These are phyloP conservation scores for Ascochyta koolunga DNA, from an alignment of 2,329 filamentous ascomycete genomes.

Conservation along the genomic window DNA sequence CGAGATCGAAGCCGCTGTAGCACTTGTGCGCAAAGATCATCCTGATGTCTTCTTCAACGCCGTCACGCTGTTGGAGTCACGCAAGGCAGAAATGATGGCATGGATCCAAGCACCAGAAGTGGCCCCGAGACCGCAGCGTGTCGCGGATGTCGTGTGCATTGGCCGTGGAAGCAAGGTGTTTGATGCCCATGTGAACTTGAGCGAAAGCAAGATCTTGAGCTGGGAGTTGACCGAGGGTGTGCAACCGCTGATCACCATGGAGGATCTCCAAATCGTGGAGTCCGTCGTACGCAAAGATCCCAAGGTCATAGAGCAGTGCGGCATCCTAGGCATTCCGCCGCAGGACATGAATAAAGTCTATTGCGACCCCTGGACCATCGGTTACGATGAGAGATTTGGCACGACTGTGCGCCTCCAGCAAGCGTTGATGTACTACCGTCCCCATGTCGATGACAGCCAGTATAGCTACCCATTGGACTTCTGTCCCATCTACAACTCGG, in stretches of 20 bases:
- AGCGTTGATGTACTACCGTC: conserved; percentile 94
- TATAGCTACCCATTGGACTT: conserved; percentile 93
- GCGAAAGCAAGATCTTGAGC: conserved; percentile 67
- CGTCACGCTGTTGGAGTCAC: conserved; percentile 81
- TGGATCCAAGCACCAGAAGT: conserved; percentile 73
- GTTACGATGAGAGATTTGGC: conserved; percentile 89
- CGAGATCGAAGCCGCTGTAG: conserved; percentile 76
- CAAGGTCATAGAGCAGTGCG: conserved; percentile 89
- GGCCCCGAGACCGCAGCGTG: conserved; percentile 67
- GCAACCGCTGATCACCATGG: conserved; percentile 92
- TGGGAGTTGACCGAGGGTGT: conserved; percentile 79
- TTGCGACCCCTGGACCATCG: conserved; percentile 96
- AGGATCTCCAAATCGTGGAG: conserved; percentile 84
- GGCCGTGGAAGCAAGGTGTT: conserved; percentile 78
- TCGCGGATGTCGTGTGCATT: conserved; percentile 85
- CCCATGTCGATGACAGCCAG: conserved; percentile 82
- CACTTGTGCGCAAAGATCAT: conserved; percentile 72
- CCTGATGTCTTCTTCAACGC: conserved; percentile 82
- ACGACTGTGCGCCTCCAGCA: conserved; percentile 81
- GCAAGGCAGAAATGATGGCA: conserved; percentile 80
- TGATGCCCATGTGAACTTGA: conserved; percentile 80
- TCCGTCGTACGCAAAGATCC: conserved; percentile 75
- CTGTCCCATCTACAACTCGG: conserved; percentile 86
- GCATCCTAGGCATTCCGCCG: conserved; percentile 77
- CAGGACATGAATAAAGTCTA: conserved; percentile 95